Percentiles rank a stretch among this genome's conserved stretches.
Conservation (phyloP, 1,139 yeast species). For the Taphrina sp. region DNA sequence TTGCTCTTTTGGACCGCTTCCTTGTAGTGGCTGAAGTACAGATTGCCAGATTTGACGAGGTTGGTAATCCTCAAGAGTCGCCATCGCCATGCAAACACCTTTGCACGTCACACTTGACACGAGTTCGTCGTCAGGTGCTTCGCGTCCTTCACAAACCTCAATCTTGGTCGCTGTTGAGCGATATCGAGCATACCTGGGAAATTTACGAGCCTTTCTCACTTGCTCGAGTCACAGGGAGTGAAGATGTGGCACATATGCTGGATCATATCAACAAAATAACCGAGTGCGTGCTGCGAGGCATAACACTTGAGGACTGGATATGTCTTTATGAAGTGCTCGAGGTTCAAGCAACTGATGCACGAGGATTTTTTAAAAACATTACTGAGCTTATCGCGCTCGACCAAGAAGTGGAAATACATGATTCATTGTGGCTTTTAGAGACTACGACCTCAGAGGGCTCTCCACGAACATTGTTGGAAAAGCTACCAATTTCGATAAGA, state of each 20-base stretch:
- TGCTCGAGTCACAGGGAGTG: conserved; percentile 31
- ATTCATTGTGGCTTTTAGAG: conserved; percentile 68
- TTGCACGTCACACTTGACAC: background rate
- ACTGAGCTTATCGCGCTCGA: conserved; percentile 43
- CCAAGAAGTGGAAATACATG: conserved; percentile 62
- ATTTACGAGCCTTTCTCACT: conserved; percentile 7
- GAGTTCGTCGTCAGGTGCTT: conserved; percentile 6
- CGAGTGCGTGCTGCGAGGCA: conserved; percentile 58
- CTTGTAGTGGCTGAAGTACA: background rate
- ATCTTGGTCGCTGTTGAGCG: background rate
- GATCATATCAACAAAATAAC: conserved; percentile 64
- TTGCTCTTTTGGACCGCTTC: background rate
- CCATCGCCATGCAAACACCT: background rate
- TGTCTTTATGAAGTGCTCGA: conserved; percentile 72
- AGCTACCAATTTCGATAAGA: conserved; percentile 69
- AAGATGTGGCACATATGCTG: conserved; percentile 55
- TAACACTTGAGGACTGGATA: conserved; percentile 76
- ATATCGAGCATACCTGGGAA: background rate
- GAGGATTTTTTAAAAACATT: conserved; percentile 61
- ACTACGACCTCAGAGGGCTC: conserved; percentile 51
- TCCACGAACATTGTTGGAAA: conserved; percentile 51
- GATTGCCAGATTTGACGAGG: background rate
- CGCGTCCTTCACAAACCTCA: conserved; percentile 23
- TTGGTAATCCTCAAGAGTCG: background rate
- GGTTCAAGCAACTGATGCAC: conserved; percentile 55